Evolutionary conservation across 2,329 filamentous ascomycete species (phyloP), one percentile per base, ranked within the genome.

Genomic region (Fusarium fracticaudum): DNA sequence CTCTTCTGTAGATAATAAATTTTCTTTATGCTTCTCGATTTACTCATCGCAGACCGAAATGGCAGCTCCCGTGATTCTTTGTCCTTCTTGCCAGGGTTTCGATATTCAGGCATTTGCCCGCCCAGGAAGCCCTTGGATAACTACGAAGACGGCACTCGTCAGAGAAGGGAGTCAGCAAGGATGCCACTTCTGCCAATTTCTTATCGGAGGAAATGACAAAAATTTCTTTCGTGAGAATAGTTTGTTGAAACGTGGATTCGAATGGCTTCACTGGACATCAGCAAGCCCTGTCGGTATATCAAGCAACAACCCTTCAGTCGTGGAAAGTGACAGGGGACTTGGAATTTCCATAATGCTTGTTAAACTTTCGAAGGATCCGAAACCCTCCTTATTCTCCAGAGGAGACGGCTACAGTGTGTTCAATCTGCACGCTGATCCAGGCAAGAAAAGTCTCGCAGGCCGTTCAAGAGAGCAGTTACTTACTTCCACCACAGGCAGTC

Each of bases 241-340:
- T 43, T 11, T n/a, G 3, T 0, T 43, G 14, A 1, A 43, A 4
- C 40, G 40, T 17, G 14, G 40, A 0, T 43, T 43, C 0, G 40
- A 43, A 15, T 43, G 40, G 40, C 40, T n/a, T n/a, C 40, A 43
- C 14, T 43, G 22, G 40, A 11, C 40, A 14, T 43, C 40, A 15
- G 40, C 40, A 3, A 43, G 40, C 0, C 40, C 22, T 10, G 6
- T 0, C 13, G 22, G 4, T 15, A 0, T n/a, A 15, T 6, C 1
- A 1, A 43, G 8, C 40, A 14, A 10, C 26, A 26, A 26, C 26
- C 26, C 5, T 26, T 26, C 26, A 26, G 26, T 26, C 26, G 26
- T 26, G 26, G 4, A 26, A 26, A 26, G 26, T 26, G 26, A 26
- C 26, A 26, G 26, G 26, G 26, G 40, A 43, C 40, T 43, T 10